These are phyloP conservation scores for Didymella glomerata DNA, from an alignment of 2,329 filamentous ascomycete species.

Conservation along the genomic window DNA sequence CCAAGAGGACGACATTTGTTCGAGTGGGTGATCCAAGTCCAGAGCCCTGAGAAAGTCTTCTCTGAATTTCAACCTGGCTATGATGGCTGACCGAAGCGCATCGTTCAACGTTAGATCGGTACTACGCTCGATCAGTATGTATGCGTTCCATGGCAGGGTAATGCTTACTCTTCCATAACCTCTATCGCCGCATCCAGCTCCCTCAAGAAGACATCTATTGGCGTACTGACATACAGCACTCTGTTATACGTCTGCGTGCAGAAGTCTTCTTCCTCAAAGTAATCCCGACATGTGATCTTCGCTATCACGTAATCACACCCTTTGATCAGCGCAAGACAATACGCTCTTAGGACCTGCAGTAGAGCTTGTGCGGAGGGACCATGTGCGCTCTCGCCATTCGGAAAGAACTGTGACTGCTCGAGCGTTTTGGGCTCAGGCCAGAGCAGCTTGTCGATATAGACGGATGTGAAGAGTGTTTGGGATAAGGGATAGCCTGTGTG, in stretches of 20 bases:
- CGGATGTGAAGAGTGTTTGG: conserved; percentile 90
- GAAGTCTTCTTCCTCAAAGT: conserved; percentile 98
- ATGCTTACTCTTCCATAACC: conserved; percentile 43
- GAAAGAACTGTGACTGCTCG: conserved; percentile 70
- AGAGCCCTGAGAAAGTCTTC: conserved; percentile 66
- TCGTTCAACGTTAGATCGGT: conserved; percentile 43
- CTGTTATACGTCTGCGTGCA: conserved; percentile 90
- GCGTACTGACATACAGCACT: conserved; percentile 67
- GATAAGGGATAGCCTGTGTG: conserved; percentile 94
- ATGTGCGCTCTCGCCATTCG: conserved; percentile 34
- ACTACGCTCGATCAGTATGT: conserved; percentile 31
- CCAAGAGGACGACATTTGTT: conserved; percentile 46
- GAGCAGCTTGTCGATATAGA: conserved; percentile 86
- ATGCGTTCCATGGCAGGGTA: too few relatives aligned
- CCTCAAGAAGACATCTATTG: conserved; percentile 45
- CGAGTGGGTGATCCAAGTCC: conserved; percentile 50
- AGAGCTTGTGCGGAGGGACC: conserved; percentile 26
- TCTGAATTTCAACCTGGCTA: conserved; percentile 71
- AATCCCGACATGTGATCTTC: conserved; percentile 82
- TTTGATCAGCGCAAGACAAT: conserved; percentile 86
- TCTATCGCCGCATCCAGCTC: conserved; percentile 47
- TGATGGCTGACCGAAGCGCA: conserved; percentile 64
- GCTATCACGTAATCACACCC: conserved; percentile 80
- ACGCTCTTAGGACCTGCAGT: conserved; percentile 75
- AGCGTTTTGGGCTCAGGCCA: conserved; percentile 72